Percentiles rank a stretch among this genome's conserved stretches.
Evolutionary conservation across 768 basidiomycete genomes (phyloP).

Genomic region (Tulasnella sp.): DNA sequence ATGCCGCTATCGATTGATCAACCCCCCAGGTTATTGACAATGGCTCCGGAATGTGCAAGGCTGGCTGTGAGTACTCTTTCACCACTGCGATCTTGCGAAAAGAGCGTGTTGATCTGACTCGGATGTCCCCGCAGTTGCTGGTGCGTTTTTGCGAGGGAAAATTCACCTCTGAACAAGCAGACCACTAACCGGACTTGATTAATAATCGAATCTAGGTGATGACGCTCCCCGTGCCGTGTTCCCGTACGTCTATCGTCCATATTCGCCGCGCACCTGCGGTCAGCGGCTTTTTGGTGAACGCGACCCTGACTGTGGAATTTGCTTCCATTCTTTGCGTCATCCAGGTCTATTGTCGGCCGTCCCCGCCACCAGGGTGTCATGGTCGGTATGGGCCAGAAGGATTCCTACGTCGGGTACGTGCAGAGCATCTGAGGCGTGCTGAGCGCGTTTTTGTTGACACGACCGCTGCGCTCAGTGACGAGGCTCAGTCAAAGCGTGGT

Average conservation of each 20-base stretch:
- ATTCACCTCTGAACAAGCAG: not conserved
- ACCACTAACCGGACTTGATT: conserved; percentile 36
- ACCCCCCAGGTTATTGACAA: conserved; percentile 69
- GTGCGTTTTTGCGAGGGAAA: conserved; percentile 45
- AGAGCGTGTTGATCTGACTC: conserved; percentile 32
- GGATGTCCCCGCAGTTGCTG: conserved; percentile 58
- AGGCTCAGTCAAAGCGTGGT: conserved; percentile 93
- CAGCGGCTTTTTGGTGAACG: conserved; percentile 23
- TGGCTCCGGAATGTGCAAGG: conserved; percentile 99
- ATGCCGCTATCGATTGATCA: conserved; percentile 28
- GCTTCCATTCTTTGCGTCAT: conserved; percentile 23
- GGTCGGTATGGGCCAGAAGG: conserved; percentile 97
- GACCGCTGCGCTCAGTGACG: conserved; percentile 59
- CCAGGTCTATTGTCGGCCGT: conserved; percentile 89
- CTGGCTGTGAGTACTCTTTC: conserved; percentile 76
- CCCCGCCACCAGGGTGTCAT: conserved; percentile 94
- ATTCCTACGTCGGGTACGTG: conserved; percentile 89
- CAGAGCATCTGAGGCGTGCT: conserved; percentile 17
- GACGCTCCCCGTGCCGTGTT: conserved; percentile 93
- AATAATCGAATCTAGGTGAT: conserved; percentile 59
- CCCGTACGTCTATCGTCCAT: conserved; percentile 65
- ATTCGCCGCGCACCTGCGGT: not conserved
- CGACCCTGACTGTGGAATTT: conserved; percentile 30
- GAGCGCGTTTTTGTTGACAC: conserved; percentile 18
- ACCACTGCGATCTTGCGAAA: conserved; percentile 31